A percentile compares a stretch with the other conserved stretches of the same genome.
Evolutionary conservation across 441 rosid species (phyloP).

Genomic region (Aquilaria agallochum): DNA sequence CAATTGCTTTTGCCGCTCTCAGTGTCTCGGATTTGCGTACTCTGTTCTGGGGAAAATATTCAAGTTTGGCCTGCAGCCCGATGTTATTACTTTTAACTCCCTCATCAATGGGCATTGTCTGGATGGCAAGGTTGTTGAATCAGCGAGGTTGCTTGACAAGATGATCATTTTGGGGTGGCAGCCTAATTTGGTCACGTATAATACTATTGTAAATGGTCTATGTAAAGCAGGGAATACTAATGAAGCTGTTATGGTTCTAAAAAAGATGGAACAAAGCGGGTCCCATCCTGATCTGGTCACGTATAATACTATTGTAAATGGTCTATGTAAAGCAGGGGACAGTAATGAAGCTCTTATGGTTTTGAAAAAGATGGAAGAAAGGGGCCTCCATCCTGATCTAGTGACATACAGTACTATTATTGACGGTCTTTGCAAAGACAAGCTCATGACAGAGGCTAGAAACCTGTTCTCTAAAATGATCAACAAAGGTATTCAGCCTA

Average conservation of each 20-base stretch:
- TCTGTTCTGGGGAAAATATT: constrained; percentile 1
- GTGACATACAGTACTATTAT: too few relatives aligned
- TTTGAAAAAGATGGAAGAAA: too few relatives aligned
- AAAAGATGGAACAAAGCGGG: constrained; percentile 6
- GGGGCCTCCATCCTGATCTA: too few relatives aligned
- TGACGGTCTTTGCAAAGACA: neutral
- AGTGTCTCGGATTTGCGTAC: neutral
- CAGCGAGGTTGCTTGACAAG: neutral
- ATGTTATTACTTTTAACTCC: neutral
- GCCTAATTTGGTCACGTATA: constrained; percentile 15
- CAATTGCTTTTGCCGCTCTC: neutral
- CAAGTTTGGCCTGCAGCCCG: neutral
- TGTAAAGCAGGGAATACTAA: constrained; percentile 1
- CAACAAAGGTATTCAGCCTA: too few relatives aligned
- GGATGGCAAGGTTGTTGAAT: neutral
- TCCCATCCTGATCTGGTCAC: constrained; percentile 5
- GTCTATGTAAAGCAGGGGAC: too few relatives aligned
- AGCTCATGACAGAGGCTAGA: constrained; percentile 1
- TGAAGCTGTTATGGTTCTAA: constrained; percentile 9
- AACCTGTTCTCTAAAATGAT: constrained; percentile 12
- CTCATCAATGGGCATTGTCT: neutral
- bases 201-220: neutral
- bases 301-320: neutral
- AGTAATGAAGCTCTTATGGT: too few relatives aligned
- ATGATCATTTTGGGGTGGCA: constrained; percentile 8